Evolutionary conservation across 768 basidiomycete genomes (phyloP).

Genomic region (Amanita exitialis): DNA sequence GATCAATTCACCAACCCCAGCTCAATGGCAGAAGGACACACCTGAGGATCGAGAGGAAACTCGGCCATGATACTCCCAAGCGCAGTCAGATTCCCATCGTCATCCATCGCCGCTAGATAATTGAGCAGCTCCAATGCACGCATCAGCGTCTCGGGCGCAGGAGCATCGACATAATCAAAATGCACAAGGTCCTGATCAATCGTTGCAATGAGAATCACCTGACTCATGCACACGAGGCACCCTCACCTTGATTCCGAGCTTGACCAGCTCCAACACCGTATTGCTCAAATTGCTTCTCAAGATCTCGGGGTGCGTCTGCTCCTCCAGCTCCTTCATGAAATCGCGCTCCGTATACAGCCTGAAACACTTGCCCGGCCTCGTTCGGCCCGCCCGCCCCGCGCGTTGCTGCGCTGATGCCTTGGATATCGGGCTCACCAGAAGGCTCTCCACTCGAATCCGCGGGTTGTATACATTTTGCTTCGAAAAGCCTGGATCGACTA

Average conservation of each 20-base stretch:
- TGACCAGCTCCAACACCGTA: slow-evolving; percentile 86
- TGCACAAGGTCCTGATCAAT: slow-evolving; percentile 59
- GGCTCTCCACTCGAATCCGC: slow-evolving; percentile 75
- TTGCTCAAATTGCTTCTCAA: slow-evolving; percentile 88
- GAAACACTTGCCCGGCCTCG: slow-evolving; percentile 85
- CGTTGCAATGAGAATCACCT: background rate
- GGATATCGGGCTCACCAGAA: slow-evolving; percentile 89
- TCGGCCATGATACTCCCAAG: slow-evolving; percentile 93
- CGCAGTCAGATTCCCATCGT: slow-evolving; percentile 83
- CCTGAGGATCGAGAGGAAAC: slow-evolving; percentile 96
- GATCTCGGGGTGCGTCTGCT: slow-evolving; percentile 97
- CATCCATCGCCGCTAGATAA: slow-evolving; percentile 85
- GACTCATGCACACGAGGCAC: background rate
- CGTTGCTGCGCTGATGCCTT: slow-evolving; percentile 85
- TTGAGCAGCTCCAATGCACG: slow-evolving; percentile 91
- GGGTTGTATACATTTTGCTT: slow-evolving; percentile 91
- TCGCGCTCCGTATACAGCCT: slow-evolving; percentile 91
- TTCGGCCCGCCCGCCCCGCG: slow-evolving; percentile 87
- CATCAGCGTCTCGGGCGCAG: slow-evolving; percentile 95
- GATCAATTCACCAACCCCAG: background rate
- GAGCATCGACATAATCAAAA: slow-evolving; percentile 89
- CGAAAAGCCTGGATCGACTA: slow-evolving; percentile 81
- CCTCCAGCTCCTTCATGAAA: slow-evolving; percentile 91
- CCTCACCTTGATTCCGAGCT: slow-evolving; percentile 77
- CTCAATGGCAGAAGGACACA: slow-evolving; percentile 17